Conservation (phyloP, 2,329 filamentous ascomycete genomes). For the Verticillium longisporum region DNA sequence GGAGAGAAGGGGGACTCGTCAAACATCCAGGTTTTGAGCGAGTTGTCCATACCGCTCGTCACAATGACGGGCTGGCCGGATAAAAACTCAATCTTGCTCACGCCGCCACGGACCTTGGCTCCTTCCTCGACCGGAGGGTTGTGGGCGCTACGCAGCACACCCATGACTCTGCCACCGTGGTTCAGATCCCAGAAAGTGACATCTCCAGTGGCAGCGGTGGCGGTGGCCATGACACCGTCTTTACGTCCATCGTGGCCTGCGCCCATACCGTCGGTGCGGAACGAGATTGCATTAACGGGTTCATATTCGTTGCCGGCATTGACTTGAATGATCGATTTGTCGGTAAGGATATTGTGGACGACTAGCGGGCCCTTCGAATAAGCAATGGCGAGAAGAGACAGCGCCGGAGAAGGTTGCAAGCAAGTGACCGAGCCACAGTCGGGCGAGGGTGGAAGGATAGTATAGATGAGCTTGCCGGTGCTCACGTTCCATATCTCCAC, state of each 20-base stretch:
- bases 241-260: constrained; percentile 81
- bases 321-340: constrained; percentile 64
- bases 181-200: constrained; percentile 97
- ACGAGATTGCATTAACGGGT: constrained; percentile 75
- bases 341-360: constrained; percentile 75
- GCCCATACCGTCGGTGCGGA: constrained; percentile 82
- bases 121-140: constrained; percentile 59
- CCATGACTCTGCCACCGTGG: constrained; percentile 76
- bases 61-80: constrained; percentile 83
- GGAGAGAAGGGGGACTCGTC: constrained; percentile 87
- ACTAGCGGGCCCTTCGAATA: constrained; percentile 73
- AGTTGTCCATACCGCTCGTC: constrained; percentile 88
- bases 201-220: constrained; percentile 72
- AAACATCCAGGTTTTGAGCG: constrained; percentile 93
- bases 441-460: constrained; percentile 68
- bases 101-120: constrained; percentile 59
- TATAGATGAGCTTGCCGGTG: constrained; percentile 86
- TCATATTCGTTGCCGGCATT: constrained; percentile 58
- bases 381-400: constrained; percentile 82
- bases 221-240: constrained; percentile 90
- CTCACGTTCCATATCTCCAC: constrained; percentile 98
- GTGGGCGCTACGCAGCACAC: constrained; percentile 81
- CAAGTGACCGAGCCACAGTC: constrained; percentile 79
- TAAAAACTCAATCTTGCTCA: constrained; percentile 85
- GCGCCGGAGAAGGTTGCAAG: constrained; percentile 72